Evolutionary conservation across 176 grass and related monocot genomes (phyloP), one percentile per base, ranked within the genome.

Genomic region (Echinochloa phyllopogon): DNA sequence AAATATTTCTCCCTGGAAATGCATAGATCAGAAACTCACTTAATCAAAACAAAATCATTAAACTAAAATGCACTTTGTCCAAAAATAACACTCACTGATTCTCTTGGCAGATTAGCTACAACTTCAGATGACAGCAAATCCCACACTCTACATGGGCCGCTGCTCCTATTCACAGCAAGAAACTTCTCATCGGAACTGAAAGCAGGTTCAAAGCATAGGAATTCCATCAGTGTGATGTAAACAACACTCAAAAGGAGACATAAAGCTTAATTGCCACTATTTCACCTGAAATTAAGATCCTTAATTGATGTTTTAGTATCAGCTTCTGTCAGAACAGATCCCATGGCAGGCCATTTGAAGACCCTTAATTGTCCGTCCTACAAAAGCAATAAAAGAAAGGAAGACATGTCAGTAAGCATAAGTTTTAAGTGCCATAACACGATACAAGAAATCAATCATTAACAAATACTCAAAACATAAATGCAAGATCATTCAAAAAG

Each of bases 281-380:
- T 84, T 76, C 43, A 99, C 96, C 96, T 96, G 86, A 99, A 89
- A 71, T 75, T 87, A 74, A 99, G 80, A 99, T 92, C 96, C 77
- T 96, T 99, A 47, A 99, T 65, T 10, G 83, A 89, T 62, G 90
- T 79, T 83, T 99, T 94, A 39, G 78, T 78, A 73, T 89, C 91
- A 73, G 76, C 59, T 91, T 96, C 91, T 92, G 87, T 74, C 27
- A 99, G 83, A 87, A 96, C 48, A 14, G 42, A 89, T 23, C 76
- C 94, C 90, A 99, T 92, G 18, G 68, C 38, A 60, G 93, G 94
- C 96, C 96, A 99, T 80, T 94, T 96, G 69, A 99, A 96, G 20
- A 96, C 86, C 82, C 90, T 90, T 80, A 99, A 89, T 89, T 92
- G 84, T 17, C 96, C 96, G 48, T 99, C 96, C 96, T 99, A 82